Base-by-base conservation (phyloP, 129 eudicot species). In the Chrysanthemum lavandulifolium region DNA sequence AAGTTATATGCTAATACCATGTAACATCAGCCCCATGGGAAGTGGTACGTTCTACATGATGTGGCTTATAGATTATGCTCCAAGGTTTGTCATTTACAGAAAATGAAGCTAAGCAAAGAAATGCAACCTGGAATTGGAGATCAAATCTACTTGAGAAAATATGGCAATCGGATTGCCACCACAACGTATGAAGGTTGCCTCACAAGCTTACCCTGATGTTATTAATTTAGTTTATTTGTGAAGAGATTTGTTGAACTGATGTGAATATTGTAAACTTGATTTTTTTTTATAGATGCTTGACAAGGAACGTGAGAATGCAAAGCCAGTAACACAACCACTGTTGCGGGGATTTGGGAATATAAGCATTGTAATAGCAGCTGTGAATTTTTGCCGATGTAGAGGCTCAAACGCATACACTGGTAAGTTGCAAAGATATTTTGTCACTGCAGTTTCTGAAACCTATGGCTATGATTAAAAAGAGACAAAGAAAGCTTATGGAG, bases 201-300 rank as follows among this genome's bases (percentile, higher is more conserved):
- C 73, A n/a, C 76, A 78, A 49, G 65, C 36, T 48, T 72, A 78
- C 65, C 92, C 81, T 45, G 90, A 84, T 58, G 71, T 81, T 72
- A 14, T 81, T 63, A 90, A 82, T 77, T 66, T 91, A 51, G 83
- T 82, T 7, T 31, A 31, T 31, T 31, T 31, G 36, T 31, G 36
- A 10, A 51, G n/a, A 3, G n/a, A 51, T 11, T 51, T 51, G 56
- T 31, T 31, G 36, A 31, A 31, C 36, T 31, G 36, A 31, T 31
- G 36, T 31, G 36, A 31, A 4, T 3, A 31, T 51, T 51, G 14
- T 14, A 51, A 51, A 51, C n/a, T 51, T 14, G 15, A 36, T 52
- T 23, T 23, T 23, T 13, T 51, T n/a, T 5, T 51, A 51, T 5
- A 11, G 56, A 0, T 51, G 56, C 56, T 51, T 51, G 5, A 13